These are phyloP conservation scores for Russula compacta DNA, from an alignment of 768 basidiomycete species.

Conservation along the genomic window DNA sequence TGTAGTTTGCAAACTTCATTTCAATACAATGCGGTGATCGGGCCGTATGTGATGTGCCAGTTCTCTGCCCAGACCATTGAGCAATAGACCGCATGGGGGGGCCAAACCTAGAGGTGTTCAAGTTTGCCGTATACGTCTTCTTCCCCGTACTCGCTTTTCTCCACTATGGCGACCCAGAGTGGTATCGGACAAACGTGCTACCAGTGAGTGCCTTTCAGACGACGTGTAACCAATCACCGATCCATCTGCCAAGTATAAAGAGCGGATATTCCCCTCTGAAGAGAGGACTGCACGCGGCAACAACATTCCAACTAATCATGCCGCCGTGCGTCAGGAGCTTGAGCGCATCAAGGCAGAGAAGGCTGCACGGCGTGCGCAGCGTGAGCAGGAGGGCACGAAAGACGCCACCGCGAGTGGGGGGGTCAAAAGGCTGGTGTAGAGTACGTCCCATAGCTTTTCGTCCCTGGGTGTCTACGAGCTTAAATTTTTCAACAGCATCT, in stretches of 20 bases:
- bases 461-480: not conserved
- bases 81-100: slow-evolving; percentile 43
- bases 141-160: slow-evolving; percentile 72
- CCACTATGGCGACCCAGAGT: slow-evolving; percentile 82
- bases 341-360: slow-evolving; percentile 62
- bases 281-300: slow-evolving; percentile 40
- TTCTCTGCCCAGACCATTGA: not conserved
- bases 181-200: slow-evolving; percentile 71
- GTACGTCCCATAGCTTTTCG: not conserved
- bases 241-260: slow-evolving; percentile 47
- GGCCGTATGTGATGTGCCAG: not conserved
- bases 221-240: not conserved
- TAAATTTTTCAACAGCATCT: not conserved
- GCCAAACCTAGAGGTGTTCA: slow-evolving; percentile 83
- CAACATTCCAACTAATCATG: slow-evolving; percentile 59
- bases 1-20: not conserved
- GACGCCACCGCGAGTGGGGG: slow-evolving; percentile 25
- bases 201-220: slow-evolving; percentile 42
- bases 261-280: slow-evolving; percentile 58
- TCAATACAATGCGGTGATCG: not conserved
- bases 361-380: slow-evolving; percentile 35
- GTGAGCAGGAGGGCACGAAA: slow-evolving; percentile 32
- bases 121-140: slow-evolving; percentile 80
- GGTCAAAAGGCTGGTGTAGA: slow-evolving; percentile 19
- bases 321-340: slow-evolving; percentile 56